Evolutionary conservation across 192 early-diverging fungal genomes (phyloP).

Genomic region (Coemansia sp.): DNA sequence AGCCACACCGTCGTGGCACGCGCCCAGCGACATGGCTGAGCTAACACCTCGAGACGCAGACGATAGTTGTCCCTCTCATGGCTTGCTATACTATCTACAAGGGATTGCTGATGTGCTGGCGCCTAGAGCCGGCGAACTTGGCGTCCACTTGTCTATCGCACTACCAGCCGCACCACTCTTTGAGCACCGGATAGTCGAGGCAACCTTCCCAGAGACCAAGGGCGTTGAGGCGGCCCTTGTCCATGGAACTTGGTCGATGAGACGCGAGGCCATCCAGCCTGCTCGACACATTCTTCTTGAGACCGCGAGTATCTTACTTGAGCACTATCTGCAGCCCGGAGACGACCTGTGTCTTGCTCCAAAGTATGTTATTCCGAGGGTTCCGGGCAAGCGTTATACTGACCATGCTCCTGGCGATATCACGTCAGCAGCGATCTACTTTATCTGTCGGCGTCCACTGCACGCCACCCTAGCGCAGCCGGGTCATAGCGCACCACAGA

Average conservation of each 20-base stretch:
- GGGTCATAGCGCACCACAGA: background rate
- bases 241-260: conserved; percentile 24
- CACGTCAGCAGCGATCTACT: conserved; percentile 13
- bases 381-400: background rate
- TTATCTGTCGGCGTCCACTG: conserved; percentile 11
- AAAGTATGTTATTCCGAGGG: background rate
- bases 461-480: background rate
- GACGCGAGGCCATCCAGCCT: conserved; percentile 9
- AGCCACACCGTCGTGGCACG: conserved; percentile 18
- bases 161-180: conserved; percentile 16
- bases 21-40: conserved; percentile 11
- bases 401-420: background rate
- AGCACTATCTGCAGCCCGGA: conserved; percentile 27
- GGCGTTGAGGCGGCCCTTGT: conserved; percentile 3
- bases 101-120: conserved; percentile 40
- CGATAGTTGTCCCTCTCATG: background rate
- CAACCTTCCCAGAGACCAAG: conserved; percentile 1
- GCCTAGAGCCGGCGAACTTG: conserved; percentile 37
- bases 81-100: conserved; percentile 29
- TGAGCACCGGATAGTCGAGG: conserved; percentile 11
- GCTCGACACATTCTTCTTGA: conserved; percentile 33
- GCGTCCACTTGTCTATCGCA: conserved; percentile 21
- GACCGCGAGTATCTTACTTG: conserved; percentile 25
- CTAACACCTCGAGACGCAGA: background rate
- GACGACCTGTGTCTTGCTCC: conserved; percentile 30